phyloP scores from a whole-genome alignment of 148 eudicot genomes.

The Rhododendron ovatum region DNA sequence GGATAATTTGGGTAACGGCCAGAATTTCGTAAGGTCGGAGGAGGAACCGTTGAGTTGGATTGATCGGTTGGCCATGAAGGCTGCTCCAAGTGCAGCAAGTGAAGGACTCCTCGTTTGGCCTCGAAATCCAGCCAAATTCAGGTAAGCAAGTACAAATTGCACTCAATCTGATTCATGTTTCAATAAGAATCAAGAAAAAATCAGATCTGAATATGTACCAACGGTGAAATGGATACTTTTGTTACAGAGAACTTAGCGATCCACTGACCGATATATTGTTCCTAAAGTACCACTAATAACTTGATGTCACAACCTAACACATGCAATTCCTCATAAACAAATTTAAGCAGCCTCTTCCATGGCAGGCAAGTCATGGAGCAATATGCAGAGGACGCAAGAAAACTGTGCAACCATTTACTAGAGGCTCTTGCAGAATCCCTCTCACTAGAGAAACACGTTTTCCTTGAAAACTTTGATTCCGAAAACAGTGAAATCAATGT shows the following conservation, averaged over 20 bases:
- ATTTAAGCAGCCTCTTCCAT: not conserved
- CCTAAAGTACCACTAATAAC: too few relatives aligned
- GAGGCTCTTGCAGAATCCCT: constrained; percentile 19
- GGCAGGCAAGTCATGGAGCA: constrained; percentile 21
- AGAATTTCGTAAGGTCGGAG: constrained; percentile 19
- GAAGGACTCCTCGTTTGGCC: constrained; percentile 26
- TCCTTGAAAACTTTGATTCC: constrained; percentile 17
- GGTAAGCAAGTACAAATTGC: constrained; percentile 10
- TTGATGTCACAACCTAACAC: too few relatives aligned
- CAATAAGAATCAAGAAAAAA: not conserved
- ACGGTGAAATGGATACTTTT: too few relatives aligned
- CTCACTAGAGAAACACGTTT: constrained; percentile 5
- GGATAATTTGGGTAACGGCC: constrained; percentile 27
- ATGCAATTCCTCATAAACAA: too few relatives aligned
- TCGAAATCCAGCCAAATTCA: constrained; percentile 23
- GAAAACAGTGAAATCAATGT: constrained; percentile 21
- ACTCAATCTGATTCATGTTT: not conserved
- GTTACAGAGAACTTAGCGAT: too few relatives aligned
- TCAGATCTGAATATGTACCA: too few relatives aligned
- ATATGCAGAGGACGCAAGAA: constrained; percentile 15
- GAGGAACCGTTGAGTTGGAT: constrained; percentile 25
- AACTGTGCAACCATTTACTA: constrained; percentile 16
- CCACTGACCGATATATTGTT: too few relatives aligned
- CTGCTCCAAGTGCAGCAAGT: constrained; percentile 14
- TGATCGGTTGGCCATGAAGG: constrained; percentile 28